A percentile compares a stretch with the other conserved stretches of the same genome.
Conservation (phyloP, 1,284 basidiomycete genomes). For the Sanghuangporus sanghuang region DNA sequence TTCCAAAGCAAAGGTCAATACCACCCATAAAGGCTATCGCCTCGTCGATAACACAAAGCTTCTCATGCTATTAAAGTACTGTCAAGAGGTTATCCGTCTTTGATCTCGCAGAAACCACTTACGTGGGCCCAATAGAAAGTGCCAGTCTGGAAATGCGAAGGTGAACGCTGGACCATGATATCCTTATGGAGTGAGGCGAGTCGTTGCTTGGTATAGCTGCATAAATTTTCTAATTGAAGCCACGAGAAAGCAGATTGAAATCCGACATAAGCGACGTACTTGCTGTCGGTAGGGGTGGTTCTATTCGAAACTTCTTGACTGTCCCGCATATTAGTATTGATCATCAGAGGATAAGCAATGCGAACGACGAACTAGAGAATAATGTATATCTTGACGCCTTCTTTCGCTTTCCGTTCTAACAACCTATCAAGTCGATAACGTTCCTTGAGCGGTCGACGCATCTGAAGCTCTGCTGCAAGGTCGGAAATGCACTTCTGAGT, state of each 20-base stretch:
- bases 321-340: conserved; percentile 4
- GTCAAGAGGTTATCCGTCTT: conserved; percentile 4
- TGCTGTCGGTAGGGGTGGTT: conserved; percentile 91
- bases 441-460: conserved; percentile 80
- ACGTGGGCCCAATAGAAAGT: conserved; percentile 99
- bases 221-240: conserved; percentile 14
- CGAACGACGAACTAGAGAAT: conserved; percentile 75
- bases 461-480: conserved; percentile 62
- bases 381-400: conserved; percentile 95
- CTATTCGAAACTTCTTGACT: conserved; percentile 97
- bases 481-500: neutral
- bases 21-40: conserved; percentile 98
- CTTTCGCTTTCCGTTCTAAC: conserved; percentile 88
- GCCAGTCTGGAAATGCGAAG: conserved; percentile 95
- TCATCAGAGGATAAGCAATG: neutral
- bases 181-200: conserved; percentile 86
- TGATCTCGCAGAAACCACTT: conserved; percentile 27
- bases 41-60: conserved; percentile 96
- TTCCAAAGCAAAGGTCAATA: conserved; percentile 89
- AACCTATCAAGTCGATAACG: conserved; percentile 88
- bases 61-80: conserved; percentile 76
- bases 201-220: conserved; percentile 87
- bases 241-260: conserved; percentile 9
- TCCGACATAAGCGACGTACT: conserved; percentile 40
- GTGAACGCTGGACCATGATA: conserved; percentile 95